Percentiles rank a stretch among this genome's conserved stretches.
These are phyloP conservation scores for Rhizopus delemar DNA, from an alignment of 371 early-diverging fungal species.

Conservation along the genomic window DNA sequence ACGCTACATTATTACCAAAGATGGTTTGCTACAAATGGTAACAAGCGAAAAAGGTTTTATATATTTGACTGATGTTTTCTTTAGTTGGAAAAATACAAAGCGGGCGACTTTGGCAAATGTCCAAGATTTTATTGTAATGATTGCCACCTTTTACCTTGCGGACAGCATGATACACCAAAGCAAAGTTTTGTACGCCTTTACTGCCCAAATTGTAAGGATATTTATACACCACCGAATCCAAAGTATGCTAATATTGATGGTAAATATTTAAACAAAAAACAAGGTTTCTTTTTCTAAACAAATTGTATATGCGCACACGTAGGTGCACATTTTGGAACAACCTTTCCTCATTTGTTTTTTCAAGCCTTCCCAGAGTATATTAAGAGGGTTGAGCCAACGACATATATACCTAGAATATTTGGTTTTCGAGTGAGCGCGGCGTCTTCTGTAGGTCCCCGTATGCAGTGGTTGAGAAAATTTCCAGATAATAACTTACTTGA, in stretches of 20 bases:
- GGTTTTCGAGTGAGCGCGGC: constrained; percentile 75
- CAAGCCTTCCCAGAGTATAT: constrained; percentile 76
- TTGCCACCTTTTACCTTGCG: constrained; percentile 77
- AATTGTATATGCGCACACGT: neutral
- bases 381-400: constrained; percentile 44
- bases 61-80: neutral
- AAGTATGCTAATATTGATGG: constrained; percentile 80
- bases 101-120: constrained; percentile 85
- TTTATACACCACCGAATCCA: constrained; percentile 78
- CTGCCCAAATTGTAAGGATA: constrained; percentile 85
- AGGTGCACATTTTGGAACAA: constrained; percentile 94
- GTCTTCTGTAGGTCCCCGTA: constrained; percentile 63
- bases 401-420: constrained; percentile 76
- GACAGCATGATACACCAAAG: constrained; percentile 71
- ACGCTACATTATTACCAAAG: constrained; percentile 76
- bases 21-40: constrained; percentile 78
- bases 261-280: constrained; percentile 22
- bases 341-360: constrained; percentile 92
- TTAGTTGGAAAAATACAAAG: constrained; percentile 68
- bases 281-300: neutral
- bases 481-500: constrained; percentile 6
- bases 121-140: constrained; percentile 77
- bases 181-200: constrained; percentile 69
- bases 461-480: constrained; percentile 75
- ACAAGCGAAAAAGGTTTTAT: neutral